Base-by-base conservation (phyloP, 2,329 filamentous ascomycete species). In the Chaetomium sp. region DNA sequence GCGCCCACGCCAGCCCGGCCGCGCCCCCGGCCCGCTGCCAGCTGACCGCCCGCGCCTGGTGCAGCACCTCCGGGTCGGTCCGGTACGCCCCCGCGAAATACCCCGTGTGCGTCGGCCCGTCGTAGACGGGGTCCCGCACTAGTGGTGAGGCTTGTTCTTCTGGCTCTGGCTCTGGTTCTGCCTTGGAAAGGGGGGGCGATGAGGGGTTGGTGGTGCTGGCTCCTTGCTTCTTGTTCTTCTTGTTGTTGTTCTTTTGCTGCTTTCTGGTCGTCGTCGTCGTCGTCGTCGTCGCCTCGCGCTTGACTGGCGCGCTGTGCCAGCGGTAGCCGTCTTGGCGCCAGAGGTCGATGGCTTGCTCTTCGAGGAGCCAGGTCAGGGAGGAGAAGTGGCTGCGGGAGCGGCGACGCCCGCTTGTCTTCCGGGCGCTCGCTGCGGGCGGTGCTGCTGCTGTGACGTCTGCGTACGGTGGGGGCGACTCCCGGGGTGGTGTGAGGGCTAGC, bases 271-370 rank as follows among this genome's bases (percentile, higher is more conserved):
- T 42, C 5, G 16, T 38, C 2, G 33, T 35, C 12, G 33, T 35
- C 2, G 33, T 35, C 2, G 33, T 38, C 3, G 13, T 38, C 13
- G 35, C 5, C 16, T 42, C 38, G 38, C 38, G 38, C 38, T 42
- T 42, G 13, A 42, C 13, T 16, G 38, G 38, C 16, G 38, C 38
- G 38, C 16, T 42, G 19, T 19, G 63, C 9, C 1, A 50, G 9
- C 6, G 29, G 49, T 59, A 51, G 29, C 38, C 38, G 54, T 65
- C 55, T 4, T 35, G 63, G 12, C 19, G 16, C 35, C 27, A 42
- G 35, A 65, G 59, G 50, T 65, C 63, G 27, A 45, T 4, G 35
- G 21, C 3, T n/a, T 65, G 63, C 23, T 65, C 63, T 21, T 65
- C 59, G 25, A 65, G 55, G 19, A 62, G 50, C 63, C 63, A 65